Evolutionary conservation across 768 basidiomycete species (phyloP), one percentile per base, ranked within the genome.

Genomic region (Gloeopeniophorella convolvens): DNA sequence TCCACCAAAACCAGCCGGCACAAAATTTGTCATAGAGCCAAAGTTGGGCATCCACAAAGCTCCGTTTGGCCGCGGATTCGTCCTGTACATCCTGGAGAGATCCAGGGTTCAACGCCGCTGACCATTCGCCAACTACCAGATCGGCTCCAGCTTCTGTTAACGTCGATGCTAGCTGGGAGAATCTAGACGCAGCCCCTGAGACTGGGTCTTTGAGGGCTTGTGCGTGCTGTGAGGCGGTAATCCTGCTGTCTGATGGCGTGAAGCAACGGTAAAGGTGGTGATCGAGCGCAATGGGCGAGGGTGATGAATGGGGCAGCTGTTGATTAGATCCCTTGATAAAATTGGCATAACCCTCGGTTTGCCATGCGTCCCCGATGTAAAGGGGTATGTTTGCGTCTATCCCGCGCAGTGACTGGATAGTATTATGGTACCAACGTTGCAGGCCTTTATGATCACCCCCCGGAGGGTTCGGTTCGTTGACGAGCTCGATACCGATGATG

Each of bases 231-330:
- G 72, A 60, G 0, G 76, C 85, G 6, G 75, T 62, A 3, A 77
- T 79, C 1, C 63, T 51, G 15, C 65, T 75, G 63, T 92, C 89
- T 1, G 67, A 67, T 0, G 63, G 53, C 0, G 85, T 85, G 63
- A 89, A 89, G 64, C 86, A 89, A 21, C 89, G 78, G 60, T 91
- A 92, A 18, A 91, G 73, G 60, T 91, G 89, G 57, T 89, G 85
- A 63, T 92, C 89, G 33, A 90, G 68, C 12, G 83, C 79, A 16
- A 81, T 68, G 24, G 79, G 60, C 27, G 39, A 30, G 12, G 35
- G 7, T 3, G 34, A 15, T 20, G 26, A 27, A 6, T 15, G 5
- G 2, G 26, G 12, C 11, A 33, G 20, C 35, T 26, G 36, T 9
- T 30, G 12, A 15, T 13, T 31, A 13, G 35, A 31, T 11, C 16